These are phyloP conservation scores for Diphasiastrum complanatum DNA, from an alignment of 83 land plant genomes.

Conservation along the genomic window DNA sequence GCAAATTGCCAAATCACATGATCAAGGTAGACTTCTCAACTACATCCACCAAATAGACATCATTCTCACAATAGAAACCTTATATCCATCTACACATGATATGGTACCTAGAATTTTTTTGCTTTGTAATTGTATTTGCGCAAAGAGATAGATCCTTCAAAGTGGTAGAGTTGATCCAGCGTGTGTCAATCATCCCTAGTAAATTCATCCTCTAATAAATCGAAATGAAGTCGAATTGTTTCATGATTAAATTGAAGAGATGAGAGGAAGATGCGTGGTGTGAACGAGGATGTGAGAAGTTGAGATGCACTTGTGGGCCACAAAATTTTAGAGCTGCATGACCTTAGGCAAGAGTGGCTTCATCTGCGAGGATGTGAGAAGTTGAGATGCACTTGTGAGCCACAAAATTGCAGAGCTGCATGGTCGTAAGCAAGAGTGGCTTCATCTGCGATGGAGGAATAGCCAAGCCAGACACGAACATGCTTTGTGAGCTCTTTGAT, in stretches of 20 bases:
- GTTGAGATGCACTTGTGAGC: constrained; percentile 66
- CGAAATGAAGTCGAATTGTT: too few species aligned
- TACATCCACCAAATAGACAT: too few species aligned
- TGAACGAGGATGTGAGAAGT: constrained; percentile 43
- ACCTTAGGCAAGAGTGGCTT: constrained; percentile 77
- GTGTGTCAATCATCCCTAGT: too few species aligned
- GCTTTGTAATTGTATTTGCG: too few species aligned
- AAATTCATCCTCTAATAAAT: too few species aligned
- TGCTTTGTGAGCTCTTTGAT: constrained; percentile 71
- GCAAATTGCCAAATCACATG: too few species aligned
- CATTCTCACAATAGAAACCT: too few species aligned
- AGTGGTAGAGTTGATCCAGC: too few species aligned
- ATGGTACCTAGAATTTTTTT: too few species aligned
- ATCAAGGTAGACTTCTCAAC: too few species aligned
- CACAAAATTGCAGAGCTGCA: constrained; percentile 53
- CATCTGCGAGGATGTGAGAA: constrained; percentile 70
- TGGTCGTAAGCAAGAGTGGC: constrained; percentile 79
- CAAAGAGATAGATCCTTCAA: too few species aligned
- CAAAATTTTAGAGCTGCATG: constrained; percentile 54
- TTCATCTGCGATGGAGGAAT: constrained; percentile 66
- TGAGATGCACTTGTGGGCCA: constrained; percentile 67
- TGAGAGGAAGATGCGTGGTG: constrained; percentile 9
- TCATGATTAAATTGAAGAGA: constrained; percentile 25
- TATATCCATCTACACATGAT: too few species aligned
- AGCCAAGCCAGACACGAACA: constrained; percentile 72